These are phyloP conservation scores for Apiospora saccharicola DNA, from an alignment of 2,329 filamentous ascomycete genomes.

Conservation along the genomic window DNA sequence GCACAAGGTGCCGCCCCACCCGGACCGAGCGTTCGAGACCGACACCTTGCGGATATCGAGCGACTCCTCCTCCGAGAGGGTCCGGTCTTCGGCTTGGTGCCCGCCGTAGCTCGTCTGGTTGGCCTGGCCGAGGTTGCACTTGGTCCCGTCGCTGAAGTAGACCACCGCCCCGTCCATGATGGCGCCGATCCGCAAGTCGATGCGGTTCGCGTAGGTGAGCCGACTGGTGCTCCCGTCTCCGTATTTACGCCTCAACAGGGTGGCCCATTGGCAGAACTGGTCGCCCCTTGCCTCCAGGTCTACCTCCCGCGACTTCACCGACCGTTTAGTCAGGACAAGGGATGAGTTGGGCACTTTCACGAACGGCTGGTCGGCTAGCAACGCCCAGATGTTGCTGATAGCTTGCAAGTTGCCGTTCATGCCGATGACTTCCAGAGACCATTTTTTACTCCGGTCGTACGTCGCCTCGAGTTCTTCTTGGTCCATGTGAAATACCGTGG, in stretches of 20 bases:
- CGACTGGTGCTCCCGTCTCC: conserved; percentile 38
- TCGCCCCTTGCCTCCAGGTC: conserved; percentile 24
- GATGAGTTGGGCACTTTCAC: conserved; percentile 49
- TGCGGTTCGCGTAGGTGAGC: conserved; percentile 47
- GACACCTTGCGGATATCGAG: conserved; percentile 48
- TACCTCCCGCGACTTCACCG: conserved; percentile 36
- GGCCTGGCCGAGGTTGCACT: conserved; percentile 48
- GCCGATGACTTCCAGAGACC: conserved; percentile 35
- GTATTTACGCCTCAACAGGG: conserved; percentile 40
- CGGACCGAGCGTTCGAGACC: conserved; percentile 48
- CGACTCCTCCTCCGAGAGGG: conserved; percentile 50
- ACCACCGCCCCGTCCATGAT: conserved; percentile 54
- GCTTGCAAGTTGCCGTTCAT: conserved; percentile 49
- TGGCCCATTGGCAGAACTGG: conserved; percentile 40
- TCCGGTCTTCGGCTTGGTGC: conserved; percentile 44
- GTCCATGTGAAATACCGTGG: background rate
- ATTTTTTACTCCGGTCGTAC: background rate
- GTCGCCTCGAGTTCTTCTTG: background rate
- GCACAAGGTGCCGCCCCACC: conserved; percentile 37
- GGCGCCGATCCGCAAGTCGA: conserved; percentile 54
- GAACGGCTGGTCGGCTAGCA: conserved; percentile 41
- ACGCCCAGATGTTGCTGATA: conserved; percentile 44
- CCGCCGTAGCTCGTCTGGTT: conserved; percentile 40
- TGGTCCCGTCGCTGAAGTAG: conserved; percentile 52
- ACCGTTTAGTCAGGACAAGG: conserved; percentile 48